Evolutionary conservation across 805 yeast genomes (phyloP).

Genomic region (Starmerella scarabaei): DNA sequence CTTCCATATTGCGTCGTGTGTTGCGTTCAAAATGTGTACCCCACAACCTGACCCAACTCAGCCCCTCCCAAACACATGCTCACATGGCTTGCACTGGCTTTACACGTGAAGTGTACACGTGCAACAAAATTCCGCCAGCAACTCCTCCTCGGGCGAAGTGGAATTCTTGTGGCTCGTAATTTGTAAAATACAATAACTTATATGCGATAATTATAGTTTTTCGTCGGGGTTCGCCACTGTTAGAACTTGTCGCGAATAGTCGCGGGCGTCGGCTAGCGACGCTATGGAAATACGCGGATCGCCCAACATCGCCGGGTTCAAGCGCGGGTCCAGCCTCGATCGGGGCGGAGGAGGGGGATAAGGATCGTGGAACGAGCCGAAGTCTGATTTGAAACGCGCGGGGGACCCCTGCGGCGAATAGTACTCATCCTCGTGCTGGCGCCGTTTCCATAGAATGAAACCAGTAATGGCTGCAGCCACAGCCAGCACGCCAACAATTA

Average conservation of each 20-base stretch:
- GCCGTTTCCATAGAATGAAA: constrained; percentile 34
- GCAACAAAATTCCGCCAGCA: too few species aligned
- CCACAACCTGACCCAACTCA: too few species aligned
- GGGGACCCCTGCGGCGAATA: constrained; percentile 25
- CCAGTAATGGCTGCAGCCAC: constrained; percentile 31
- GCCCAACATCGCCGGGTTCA: constrained; percentile 67
- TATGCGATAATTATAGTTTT: constrained; percentile 8
- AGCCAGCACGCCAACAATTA: constrained; percentile 34
- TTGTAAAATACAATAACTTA: background rate
- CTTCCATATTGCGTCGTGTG: too few species aligned
- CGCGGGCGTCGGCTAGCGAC: constrained; percentile 73
- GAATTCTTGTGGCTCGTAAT: too few species aligned
- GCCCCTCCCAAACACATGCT: too few species aligned
- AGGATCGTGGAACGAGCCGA: constrained; percentile 16
- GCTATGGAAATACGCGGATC: constrained; percentile 70
- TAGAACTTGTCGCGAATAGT: constrained; percentile 64
- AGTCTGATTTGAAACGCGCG: constrained; percentile 21
- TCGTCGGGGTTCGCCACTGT: constrained; percentile 85
- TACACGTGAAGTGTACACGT: too few species aligned
- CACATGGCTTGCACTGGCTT: too few species aligned
- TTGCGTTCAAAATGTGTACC: too few species aligned
- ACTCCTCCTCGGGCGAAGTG: too few species aligned
- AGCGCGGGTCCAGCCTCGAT: constrained; percentile 45
- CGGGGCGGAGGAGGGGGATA: constrained; percentile 18
- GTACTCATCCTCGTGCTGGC: constrained; percentile 34